Base-by-base conservation (phyloP, 208 protist genomes). In the Sergeia podlipaevii region DNA sequence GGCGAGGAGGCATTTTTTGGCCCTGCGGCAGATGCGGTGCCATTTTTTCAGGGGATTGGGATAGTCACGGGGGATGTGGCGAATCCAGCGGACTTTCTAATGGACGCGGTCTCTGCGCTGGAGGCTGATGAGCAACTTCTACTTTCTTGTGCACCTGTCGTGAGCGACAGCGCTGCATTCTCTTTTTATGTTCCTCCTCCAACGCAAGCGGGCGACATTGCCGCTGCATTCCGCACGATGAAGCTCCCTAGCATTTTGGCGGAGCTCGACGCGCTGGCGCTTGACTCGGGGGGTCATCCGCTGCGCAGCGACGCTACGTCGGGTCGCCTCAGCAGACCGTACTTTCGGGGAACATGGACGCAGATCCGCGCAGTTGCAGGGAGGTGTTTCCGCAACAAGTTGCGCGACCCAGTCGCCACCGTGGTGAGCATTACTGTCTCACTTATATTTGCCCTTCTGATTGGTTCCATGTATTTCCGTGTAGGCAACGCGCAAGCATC, bases 1-100 rank as follows among this genome's bases (percentile, higher is more conserved):
- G 96, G 96, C 6, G 65, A 85, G 32, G 70, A 90, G 41, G 81
- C 80, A 15, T 98, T 86, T 73, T 84, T 82, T 47, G 93, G 96
- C 1, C 65, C 66, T 5, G 80, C 76, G 21, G 4, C 23, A 8
- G 71, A 78, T 8, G 73, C 76, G 4, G 11, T 85, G 5, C 26
- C 43, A 3, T 96, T 93, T 52, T 69, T 97, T n/a, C 53, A 49
- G 7, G 50, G 60, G 36, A 53, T 89, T 24, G 88, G 80, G 5
- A 60, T 87, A 32, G 44, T 51, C 20, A 53, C 50, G 29, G 48
- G 55, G 20, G 18, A 29, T 27, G 56, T 70, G 8, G 65, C 65
- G 20, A 96, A 96, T 64, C 85, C 91, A 7, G 85, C 89, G 7
- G 93, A 97, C 62, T 82, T 85, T 60, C 71, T 95, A 15, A 36